Conservation (phyloP, 176 grass and related monocot species). For the Coix lacrymajobi region DNA sequence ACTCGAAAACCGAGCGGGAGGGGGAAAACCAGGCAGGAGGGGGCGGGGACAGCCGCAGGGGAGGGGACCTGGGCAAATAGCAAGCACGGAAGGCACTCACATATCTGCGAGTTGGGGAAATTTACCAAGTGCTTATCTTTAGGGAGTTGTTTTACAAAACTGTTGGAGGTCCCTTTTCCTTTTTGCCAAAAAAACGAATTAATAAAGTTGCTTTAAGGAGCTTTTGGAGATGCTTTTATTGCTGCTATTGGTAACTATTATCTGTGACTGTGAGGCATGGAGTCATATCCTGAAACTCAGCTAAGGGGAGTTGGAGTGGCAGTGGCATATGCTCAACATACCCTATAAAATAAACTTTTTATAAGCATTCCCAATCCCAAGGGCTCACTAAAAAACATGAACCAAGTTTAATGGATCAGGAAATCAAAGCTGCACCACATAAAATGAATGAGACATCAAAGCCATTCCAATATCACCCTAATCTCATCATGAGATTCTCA, state of each 20-base stretch:
- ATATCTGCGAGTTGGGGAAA: neutral
- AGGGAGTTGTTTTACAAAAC: neutral
- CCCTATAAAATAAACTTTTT: neutral
- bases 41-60: neutral
- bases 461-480: neutral
- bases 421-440: neutral
- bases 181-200: neutral
- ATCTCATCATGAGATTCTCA: neutral
- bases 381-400: neutral
- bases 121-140: neutral
- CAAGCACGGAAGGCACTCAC: neutral
- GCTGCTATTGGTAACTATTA: neutral
- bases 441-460: neutral
- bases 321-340: neutral
- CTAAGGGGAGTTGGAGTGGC: too few relatives aligned
- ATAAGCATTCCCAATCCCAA: neutral
- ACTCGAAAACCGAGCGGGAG: neutral
- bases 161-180: neutral
- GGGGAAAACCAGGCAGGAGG: too few relatives aligned
- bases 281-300: neutral
- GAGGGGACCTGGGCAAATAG: neutral
- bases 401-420: neutral
- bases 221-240: neutral
- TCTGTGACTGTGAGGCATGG: neutral
- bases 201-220: neutral